Conservation (phyloP, 495 filamentous ascomycete genomes). For the Daldinia concentrica region DNA sequence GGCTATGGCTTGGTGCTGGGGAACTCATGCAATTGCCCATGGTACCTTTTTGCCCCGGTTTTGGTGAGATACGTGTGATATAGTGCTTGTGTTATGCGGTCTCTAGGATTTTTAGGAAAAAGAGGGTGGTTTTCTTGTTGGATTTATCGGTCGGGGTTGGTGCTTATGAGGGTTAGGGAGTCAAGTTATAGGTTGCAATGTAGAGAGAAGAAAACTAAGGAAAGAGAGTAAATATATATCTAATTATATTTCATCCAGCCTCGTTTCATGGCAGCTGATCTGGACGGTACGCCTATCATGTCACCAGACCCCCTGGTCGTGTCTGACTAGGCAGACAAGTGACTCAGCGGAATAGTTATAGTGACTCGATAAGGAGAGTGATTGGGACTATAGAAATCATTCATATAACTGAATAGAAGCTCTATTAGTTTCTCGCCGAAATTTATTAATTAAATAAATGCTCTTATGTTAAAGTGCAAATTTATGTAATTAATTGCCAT, state of each 20-base stretch:
- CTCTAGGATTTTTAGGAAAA: background rate
- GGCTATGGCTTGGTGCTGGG: background rate
- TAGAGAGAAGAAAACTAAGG: background rate
- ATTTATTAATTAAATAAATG: background rate
- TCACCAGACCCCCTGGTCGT: background rate
- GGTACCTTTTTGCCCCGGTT: background rate
- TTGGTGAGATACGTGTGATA: background rate
- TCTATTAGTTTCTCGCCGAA: background rate
- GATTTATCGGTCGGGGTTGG: background rate
- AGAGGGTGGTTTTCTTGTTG: background rate
- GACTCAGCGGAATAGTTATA: background rate
- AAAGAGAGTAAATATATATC: background rate
- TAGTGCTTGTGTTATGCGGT: background rate
- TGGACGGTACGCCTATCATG: background rate
- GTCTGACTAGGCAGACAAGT: conserved; percentile 2
- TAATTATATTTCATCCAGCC: background rate
- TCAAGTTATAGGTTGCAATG: background rate
- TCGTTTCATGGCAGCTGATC: background rate
- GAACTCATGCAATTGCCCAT: background rate
- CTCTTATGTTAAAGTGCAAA: too few relatives aligned
- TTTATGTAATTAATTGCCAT: background rate
- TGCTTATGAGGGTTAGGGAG: background rate
- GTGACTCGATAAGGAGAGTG: background rate
- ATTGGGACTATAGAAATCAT: background rate
- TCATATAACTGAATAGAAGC: background rate